Base-by-base conservation (phyloP, 768 basidiomycete genomes). In the Suillus spraguei region DNA sequence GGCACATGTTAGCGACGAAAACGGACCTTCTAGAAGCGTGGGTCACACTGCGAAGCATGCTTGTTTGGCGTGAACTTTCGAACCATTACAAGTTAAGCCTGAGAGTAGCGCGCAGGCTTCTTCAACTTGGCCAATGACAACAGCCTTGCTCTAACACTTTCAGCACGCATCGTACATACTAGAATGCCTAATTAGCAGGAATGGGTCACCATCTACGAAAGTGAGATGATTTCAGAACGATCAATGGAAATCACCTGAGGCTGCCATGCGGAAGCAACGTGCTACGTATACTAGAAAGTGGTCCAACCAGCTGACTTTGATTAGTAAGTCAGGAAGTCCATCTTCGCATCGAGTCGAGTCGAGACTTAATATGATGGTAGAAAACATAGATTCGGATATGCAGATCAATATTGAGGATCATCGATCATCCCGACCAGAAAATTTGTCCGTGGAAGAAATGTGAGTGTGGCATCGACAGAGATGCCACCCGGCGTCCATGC, bases 1-100 rank as follows among this genome's bases (percentile, higher is more conserved):
- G 39, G 39, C 56, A 42, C 56, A 58, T 58, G 56, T 58, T 39
- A 41, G 39, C 56, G 41, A 17, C 56, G 56, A 58, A 58, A 17
- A 17, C n/a, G 56, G 56, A 39, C 24, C 24, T 58, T 41, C 24
- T 20, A 2, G 10, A 58, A 28, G 39, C 56, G 56, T 58, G 56
- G 24, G 39, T 58, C 56, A 20, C 7, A 4, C 24, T 20, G 5
- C 17, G 56, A 58, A 58, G 56, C 56, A 58, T 58, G 56, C 24
- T 9, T 39, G 24, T 39, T 56, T 56, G 33, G 35, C 53, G 20
- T 35, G 53, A 33, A 28, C 28, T 4, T 35, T 13, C 17, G 42
- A 38, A 38, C 13, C 11, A 39, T 39, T 32, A 28, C 5, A 33
- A n/a, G 32, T 33, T 20, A 6, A 11, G 28, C 28, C 28, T 28